Evolutionary conservation across 495 filamentous ascomycete species (phyloP).

Genomic region (Hyaloscypha hepaticicola): DNA sequence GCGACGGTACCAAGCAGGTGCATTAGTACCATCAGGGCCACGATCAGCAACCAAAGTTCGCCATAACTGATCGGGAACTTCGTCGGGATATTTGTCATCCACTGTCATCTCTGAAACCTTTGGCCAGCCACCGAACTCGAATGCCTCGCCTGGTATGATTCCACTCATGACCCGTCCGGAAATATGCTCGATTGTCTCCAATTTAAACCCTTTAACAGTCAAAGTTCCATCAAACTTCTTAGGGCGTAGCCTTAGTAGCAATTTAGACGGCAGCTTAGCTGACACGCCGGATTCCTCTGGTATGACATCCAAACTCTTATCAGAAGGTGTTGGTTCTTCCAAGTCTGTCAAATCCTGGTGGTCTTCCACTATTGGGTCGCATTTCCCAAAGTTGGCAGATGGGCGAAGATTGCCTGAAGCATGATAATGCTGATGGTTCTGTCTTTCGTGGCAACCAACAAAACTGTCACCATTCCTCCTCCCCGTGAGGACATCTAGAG

Average conservation of each 20-base stretch:
- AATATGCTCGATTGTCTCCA: background rate
- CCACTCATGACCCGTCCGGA: background rate
- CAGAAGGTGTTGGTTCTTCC: background rate
- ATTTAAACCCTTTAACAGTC: background rate
- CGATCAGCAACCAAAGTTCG: constrained; percentile 32
- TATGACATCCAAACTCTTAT: background rate
- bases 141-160: constrained; percentile 1
- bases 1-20: constrained; percentile 25
- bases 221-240: constrained; percentile 1
- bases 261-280: background rate
- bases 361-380: background rate
- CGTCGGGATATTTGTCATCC: background rate
- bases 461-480: constrained; percentile 19
- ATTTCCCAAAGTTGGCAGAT: background rate
- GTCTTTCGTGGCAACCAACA: constrained; percentile 16
- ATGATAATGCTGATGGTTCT: constrained; percentile 10
- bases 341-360: background rate
- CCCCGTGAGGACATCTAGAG: constrained; percentile 11
- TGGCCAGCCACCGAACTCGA: constrained; percentile 11
- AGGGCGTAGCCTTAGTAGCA: too few relatives aligned
- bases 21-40: constrained; percentile 19
- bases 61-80: constrained; percentile 27
- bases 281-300: background rate
- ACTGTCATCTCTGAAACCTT: background rate
- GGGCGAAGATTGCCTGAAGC: background rate